These are phyloP conservation scores for Hyaloscypha finlandica DNA, from an alignment of 495 filamentous ascomycete species.

Conservation along the genomic window DNA sequence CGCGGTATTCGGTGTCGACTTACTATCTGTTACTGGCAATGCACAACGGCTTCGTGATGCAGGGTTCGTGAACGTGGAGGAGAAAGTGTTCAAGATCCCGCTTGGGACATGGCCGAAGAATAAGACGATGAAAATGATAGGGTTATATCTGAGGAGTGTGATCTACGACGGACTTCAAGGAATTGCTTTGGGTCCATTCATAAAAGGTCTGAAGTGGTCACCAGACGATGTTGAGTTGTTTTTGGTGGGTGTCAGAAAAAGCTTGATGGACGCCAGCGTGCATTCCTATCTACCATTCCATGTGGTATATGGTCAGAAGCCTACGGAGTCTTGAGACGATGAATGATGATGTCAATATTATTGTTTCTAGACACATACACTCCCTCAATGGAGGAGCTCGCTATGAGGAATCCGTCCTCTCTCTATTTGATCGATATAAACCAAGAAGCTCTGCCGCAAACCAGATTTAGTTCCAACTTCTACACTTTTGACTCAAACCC, in stretches of 20 bases:
- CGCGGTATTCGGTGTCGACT: conserved; percentile 39
- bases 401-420: no score
- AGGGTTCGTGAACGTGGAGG: conserved; percentile 58
- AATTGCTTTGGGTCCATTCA: conserved; percentile 40
- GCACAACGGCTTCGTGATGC: conserved; percentile 57
- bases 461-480: no score
- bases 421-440: no score
- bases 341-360: no score
- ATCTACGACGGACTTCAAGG: conserved; percentile 45
- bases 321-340: background rate
- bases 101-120: conserved; percentile 59
- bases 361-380: no score
- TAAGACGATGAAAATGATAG: conserved; percentile 50
- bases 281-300: conserved; percentile 33
- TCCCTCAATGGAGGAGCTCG: no score
- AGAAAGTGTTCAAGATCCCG: conserved; percentile 46
- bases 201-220: conserved; percentile 17
- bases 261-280: conserved; percentile 25
- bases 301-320: conserved; percentile 18
- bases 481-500: no score
- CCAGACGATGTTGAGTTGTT: conserved; percentile 32
- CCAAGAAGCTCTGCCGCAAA: no score
- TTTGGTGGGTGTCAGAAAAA: conserved; percentile 26
- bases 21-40: conserved; percentile 41
- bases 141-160: conserved; percentile 43